phyloP scores from a whole-genome alignment of 2,329 filamentous ascomycete genomes.

The Huntiella omanensis region DNA sequence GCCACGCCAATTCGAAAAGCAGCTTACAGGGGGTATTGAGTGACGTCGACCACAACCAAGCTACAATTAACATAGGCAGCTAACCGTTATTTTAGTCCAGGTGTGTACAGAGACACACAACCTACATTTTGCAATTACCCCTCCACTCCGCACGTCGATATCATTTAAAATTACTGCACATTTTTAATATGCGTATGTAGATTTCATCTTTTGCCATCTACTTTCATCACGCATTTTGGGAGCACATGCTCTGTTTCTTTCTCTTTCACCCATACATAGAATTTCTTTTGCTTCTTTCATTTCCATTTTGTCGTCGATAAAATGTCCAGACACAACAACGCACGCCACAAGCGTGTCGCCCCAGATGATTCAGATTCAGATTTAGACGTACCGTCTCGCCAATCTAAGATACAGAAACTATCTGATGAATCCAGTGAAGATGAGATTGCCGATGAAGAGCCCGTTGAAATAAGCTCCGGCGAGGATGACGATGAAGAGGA shows the following conservation, averaged over 20 bases:
- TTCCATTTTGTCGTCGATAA: neutral
- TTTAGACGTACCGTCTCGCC: neutral
- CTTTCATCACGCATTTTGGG: neutral
- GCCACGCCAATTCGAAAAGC: neutral
- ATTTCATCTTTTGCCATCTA: neutral
- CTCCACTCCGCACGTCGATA: neutral
- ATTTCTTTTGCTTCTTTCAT: neutral
- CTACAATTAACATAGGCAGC: neutral
- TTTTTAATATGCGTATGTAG: neutral
- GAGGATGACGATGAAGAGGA: slow-evolving; percentile 1
- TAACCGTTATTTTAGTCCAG: neutral
- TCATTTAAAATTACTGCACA: neutral
- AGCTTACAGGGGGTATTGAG: neutral
- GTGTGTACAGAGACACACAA: neutral
- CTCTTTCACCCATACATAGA: neutral
- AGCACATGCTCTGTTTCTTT: neutral
- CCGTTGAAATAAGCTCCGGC: neutral
- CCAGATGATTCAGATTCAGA: neutral
- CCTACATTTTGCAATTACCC: neutral
- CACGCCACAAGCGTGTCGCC: neutral
- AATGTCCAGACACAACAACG: neutral
- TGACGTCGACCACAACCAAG: neutral
- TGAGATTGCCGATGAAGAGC: neutral
- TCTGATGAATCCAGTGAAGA: slow-evolving; percentile 2
- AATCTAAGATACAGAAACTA: neutral